Evolutionary conservation across 495 filamentous ascomycete genomes (phyloP).

Genomic region (Diplogelasinospora grovesii): DNA sequence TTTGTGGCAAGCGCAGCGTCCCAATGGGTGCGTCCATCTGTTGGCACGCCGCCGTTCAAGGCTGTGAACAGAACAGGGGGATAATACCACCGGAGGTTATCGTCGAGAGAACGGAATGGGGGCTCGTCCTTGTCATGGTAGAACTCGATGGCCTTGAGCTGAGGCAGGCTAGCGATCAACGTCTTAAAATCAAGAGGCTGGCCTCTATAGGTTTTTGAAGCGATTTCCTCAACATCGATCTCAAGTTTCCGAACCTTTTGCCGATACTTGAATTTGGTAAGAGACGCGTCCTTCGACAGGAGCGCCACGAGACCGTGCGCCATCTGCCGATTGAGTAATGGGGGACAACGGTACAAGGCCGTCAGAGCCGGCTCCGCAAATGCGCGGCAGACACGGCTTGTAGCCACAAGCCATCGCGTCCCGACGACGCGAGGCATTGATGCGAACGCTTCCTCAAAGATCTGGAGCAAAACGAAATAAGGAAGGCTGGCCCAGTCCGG

Average conservation of each 20-base stretch:
- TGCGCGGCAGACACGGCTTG: slow-evolving; percentile 53
- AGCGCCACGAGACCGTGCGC: slow-evolving; percentile 32
- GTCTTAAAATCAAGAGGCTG: slow-evolving; percentile 35
- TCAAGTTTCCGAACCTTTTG: slow-evolving; percentile 64
- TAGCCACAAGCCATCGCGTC: slow-evolving; percentile 53
- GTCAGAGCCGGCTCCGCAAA: slow-evolving; percentile 72
- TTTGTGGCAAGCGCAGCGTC: too few relatives aligned
- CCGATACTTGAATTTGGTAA: slow-evolving; percentile 46
- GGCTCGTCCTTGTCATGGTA: slow-evolving; percentile 47
- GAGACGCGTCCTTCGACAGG: slow-evolving; percentile 32
- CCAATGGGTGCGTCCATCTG: too few relatives aligned
- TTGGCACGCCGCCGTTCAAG: slow-evolving; percentile 25
- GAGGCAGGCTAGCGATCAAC: slow-evolving; percentile 38
- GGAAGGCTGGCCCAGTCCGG: slow-evolving; percentile 66
- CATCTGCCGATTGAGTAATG: slow-evolving; percentile 44
- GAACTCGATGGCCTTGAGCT: slow-evolving; percentile 49
- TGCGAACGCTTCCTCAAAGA: slow-evolving; percentile 59
- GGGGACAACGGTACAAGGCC: slow-evolving; percentile 64
- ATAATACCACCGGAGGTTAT: slow-evolving; percentile 55
- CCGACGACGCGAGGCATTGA: slow-evolving; percentile 54
- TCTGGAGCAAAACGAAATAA: slow-evolving; percentile 61
- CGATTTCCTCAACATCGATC: slow-evolving; percentile 50
- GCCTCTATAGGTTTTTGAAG: slow-evolving; percentile 22
- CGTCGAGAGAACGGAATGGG: slow-evolving; percentile 45
- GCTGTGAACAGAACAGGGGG: slow-evolving; percentile 52